These are phyloP conservation scores for Glycine tomentella DNA, from an alignment of 306 rosid species.

Conservation along the genomic window DNA sequence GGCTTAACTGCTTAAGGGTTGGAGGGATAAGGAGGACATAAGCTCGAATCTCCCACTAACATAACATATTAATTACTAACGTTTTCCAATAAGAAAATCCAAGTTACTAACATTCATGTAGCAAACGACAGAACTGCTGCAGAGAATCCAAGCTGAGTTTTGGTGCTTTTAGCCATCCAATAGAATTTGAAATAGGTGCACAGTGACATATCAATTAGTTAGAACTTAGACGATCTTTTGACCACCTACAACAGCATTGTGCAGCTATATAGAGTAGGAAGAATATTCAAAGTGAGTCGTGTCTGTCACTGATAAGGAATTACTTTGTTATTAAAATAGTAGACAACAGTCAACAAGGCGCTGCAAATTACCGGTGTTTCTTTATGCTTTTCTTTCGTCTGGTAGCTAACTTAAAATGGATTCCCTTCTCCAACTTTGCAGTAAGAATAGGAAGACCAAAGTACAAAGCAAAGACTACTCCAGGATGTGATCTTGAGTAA, in stretches of 20 bases:
- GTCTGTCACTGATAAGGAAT: neutral
- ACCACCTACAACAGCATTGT: neutral
- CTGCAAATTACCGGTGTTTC: constrained; percentile 10
- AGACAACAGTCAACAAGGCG: neutral
- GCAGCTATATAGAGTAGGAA: constrained; percentile 12
- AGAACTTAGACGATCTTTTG: no score
- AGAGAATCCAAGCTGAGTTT: neutral
- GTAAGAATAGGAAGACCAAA: neutral
- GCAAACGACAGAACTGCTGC: neutral
- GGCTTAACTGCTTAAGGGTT: no score
- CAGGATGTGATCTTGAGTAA: neutral
- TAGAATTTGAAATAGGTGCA: neutral
- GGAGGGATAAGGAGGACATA: no score
- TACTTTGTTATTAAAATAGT: neutral
- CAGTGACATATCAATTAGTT: constrained; percentile 7
- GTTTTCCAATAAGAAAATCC: no score
- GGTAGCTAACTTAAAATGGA: constrained; percentile 13
- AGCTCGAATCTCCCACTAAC: no score
- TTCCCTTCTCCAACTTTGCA: constrained; percentile 3
- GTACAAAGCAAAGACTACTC: neutral
- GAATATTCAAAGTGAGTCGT: constrained; percentile 5
- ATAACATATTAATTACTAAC: no score
- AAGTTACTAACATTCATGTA: no score
- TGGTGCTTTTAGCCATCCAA: neutral
- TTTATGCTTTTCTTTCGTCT: constrained; percentile 21